Evolutionary conservation across 2,329 filamentous ascomycete species (phyloP), one percentile per base, ranked within the genome.

Genomic region (Aspergillus neoniger): DNA sequence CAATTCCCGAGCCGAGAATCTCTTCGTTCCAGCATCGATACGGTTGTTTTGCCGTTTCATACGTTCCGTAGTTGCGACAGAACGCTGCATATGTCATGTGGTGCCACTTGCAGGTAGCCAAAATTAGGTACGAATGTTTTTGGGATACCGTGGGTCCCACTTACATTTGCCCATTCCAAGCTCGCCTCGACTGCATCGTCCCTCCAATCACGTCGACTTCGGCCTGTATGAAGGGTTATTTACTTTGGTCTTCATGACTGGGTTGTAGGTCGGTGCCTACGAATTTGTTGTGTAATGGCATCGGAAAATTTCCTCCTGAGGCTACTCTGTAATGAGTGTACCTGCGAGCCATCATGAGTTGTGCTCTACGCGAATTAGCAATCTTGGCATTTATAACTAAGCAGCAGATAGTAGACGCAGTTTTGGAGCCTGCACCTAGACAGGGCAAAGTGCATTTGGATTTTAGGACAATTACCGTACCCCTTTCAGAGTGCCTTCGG

Each of bases 21-120:
- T 65, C 63, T 5, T 62, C 38, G 23, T 67, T 67, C 65, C 65
- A 67, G 48, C 56, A 65, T 19, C 59, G 60, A 36, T 38, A 15
- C 0, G 10, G 21, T 3, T 5, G 19, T 5, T 12, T 12, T 1
- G 4, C 2, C 14, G 61, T 55, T 10, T 19, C 2, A 43, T 67
- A 36, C 10, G 59, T 58, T 41, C 65, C 65, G 38, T 61, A 60
- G 5, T 65, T 57, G 32, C 62, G 60, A 51, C 65, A 67, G 25
- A 57, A 67, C 4, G 63, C 63, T n/a, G 53, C 32, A 23, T 67
- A 67, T n/a, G 57, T 61, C 14, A 10, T 2, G 28, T 59, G 48
- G 25, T 63, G 21, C 62, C 57, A 59, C 63, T 67, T 67, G 39
- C 5, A 38, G 39, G 47, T 51, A n/a, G 4, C 12, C 32, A 36